Evolutionary conservation across 1,284 basidiomycete species (phyloP).

Genomic region (Veloboletus limbatus): DNA sequence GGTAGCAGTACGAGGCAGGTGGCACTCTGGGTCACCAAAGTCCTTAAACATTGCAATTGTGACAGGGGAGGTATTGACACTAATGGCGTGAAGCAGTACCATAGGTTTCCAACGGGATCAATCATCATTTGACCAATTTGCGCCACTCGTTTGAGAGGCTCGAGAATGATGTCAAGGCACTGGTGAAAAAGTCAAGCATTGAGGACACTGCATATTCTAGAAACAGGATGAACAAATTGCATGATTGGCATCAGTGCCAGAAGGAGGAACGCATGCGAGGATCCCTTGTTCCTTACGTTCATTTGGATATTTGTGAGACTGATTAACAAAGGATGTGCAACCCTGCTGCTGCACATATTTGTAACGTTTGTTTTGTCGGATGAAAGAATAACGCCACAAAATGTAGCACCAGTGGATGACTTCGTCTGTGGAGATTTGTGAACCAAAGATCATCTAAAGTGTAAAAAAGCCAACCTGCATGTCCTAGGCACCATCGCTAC

Average conservation of each 20-base stretch:
- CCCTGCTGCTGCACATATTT: conserved; percentile 12
- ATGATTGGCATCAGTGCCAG: conserved; percentile 34
- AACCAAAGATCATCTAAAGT: too few relatives aligned
- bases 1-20: conserved; percentile 19
- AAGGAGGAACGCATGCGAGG: conserved; percentile 30
- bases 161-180: conserved; percentile 30
- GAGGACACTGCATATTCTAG: not conserved
- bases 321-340: conserved; percentile 35
- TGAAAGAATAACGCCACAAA: conserved; percentile 26
- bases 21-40: conserved; percentile 11
- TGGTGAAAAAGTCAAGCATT: conserved; percentile 28
- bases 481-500: too few relatives aligned
- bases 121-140: conserved; percentile 29
- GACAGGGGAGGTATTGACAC: conserved; percentile 3
- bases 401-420: not conserved
- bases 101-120: conserved; percentile 22
- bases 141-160: conserved; percentile 33
- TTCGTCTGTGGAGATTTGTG: too few relatives aligned
- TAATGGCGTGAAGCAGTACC: conserved; percentile 3
- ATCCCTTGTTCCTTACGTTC: conserved; percentile 31
- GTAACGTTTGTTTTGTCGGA: too few relatives aligned
- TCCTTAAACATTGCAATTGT: conserved; percentile 4
- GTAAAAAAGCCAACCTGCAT: too few relatives aligned
- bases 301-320: too few relatives aligned
- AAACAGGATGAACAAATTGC: conserved; percentile 15